Evolutionary conservation across 352 stramenopile genomes (phyloP).

Genomic region (Pythium monospermum): DNA sequence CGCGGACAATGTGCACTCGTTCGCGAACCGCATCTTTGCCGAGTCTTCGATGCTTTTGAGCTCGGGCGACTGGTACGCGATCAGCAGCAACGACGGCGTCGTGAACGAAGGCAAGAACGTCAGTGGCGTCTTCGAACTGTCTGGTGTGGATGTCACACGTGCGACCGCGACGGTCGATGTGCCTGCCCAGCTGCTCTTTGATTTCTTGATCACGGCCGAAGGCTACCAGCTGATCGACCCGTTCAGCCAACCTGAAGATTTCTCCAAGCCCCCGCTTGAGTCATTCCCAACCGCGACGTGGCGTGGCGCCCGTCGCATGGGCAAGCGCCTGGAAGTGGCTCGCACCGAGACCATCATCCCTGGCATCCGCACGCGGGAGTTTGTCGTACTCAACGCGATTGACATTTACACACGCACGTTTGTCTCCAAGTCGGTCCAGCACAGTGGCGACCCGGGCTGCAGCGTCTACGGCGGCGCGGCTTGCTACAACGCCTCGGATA

Average conservation of each 20-base stretch:
- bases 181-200: conserved; percentile 27
- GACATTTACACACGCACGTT: not conserved
- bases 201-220: conserved; percentile 27
- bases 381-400: conserved; percentile 1
- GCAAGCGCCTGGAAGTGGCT: not conserved
- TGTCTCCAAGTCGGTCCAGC: conserved; percentile 7
- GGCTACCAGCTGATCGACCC: conserved; percentile 14
- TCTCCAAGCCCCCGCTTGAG: conserved; percentile 6
- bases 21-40: conserved; percentile 21
- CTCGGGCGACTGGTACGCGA: conserved; percentile 20
- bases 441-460: conserved; percentile 17
- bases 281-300: not conserved
- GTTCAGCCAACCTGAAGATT: conserved; percentile 3
- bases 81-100: conserved; percentile 24
- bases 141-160: conserved; percentile 26
- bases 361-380: not conserved
- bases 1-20: conserved; percentile 8
- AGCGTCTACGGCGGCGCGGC: conserved; percentile 18
- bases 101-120: conserved; percentile 31
- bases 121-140: conserved; percentile 20
- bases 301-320: not conserved
- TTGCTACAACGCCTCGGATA: conserved; percentile 10
- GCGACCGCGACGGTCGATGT: conserved; percentile 19
- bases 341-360: not conserved
- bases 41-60: conserved; percentile 27